A percentile compares a stretch with the other conserved stretches of the same genome.
Evolutionary conservation across 2,329 filamentous ascomycete genomes (phyloP).

Genomic region (Paracamarosporium sp.): DNA sequence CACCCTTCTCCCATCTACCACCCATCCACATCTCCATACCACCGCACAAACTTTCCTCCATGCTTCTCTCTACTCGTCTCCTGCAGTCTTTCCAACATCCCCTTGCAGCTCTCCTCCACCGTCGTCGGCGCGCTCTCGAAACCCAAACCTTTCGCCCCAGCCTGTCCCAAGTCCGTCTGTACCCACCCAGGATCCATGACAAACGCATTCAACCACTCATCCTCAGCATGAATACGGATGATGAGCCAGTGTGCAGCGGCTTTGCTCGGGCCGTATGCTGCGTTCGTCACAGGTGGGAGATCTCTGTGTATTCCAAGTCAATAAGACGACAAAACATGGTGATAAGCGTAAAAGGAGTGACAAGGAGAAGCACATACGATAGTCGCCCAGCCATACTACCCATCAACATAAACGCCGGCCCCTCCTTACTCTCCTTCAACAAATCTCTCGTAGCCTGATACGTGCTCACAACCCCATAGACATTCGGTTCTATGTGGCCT

Average conservation of each 20-base stretch:
- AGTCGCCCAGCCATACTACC: constrained; percentile 14
- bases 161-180: constrained; percentile 15
- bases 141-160: constrained; percentile 8
- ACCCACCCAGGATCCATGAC: constrained; percentile 13
- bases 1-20: background rate
- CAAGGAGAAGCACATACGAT: background rate
- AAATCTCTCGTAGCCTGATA: constrained; percentile 18
- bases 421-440: constrained; percentile 11
- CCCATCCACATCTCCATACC: background rate
- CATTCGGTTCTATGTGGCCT: constrained; percentile 17
- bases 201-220: constrained; percentile 11
- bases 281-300: constrained; percentile 15
- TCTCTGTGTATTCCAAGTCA: background rate
- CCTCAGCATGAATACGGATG: constrained; percentile 8
- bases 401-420: constrained; percentile 15
- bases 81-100: constrained; percentile 8
- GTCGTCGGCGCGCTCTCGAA: constrained; percentile 5
- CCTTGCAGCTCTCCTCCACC: constrained; percentile 7
- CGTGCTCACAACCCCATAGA: constrained; percentile 16
- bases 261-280: constrained; percentile 14
- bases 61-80: background rate
- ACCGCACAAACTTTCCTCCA: background rate
- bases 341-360: background rate
- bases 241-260: constrained; percentile 14
- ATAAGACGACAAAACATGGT: background rate